These are phyloP conservation scores for Leptosphaerulina australis DNA, from an alignment of 2,329 filamentous ascomycete genomes.

Conservation along the genomic window DNA sequence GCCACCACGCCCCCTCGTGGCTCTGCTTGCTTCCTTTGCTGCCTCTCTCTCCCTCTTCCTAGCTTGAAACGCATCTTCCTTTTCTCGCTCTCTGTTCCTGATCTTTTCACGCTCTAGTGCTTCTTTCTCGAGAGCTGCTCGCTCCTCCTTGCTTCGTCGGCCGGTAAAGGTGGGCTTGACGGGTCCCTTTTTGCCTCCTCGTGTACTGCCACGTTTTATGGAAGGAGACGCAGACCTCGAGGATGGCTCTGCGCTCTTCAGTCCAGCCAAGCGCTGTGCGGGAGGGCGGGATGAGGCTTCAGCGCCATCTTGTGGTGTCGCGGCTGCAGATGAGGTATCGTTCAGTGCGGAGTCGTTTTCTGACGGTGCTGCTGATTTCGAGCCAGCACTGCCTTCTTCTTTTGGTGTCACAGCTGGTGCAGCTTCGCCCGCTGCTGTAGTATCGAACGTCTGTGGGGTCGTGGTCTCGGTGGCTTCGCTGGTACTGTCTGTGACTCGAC, in stretches of 20 bases:
- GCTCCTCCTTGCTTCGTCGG: conserved; percentile 53
- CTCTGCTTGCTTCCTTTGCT: conserved; percentile 31
- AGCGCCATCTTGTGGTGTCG: conserved; percentile 25
- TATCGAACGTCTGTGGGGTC: conserved; percentile 25
- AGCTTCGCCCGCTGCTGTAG: conserved; percentile 6
- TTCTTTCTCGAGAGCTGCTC: conserved; percentile 52
- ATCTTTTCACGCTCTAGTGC: conserved; percentile 48
- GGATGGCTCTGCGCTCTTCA: conserved; percentile 36
- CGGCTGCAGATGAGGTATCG: conserved; percentile 20
- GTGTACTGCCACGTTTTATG: conserved; percentile 34
- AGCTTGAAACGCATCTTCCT: conserved; percentile 29
- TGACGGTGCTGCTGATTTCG: conserved; percentile 21
- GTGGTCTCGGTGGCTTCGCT: conserved; percentile 22
- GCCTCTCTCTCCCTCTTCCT: conserved; percentile 20
- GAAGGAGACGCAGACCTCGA: conserved; percentile 41
- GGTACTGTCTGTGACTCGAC: conserved; percentile 16
- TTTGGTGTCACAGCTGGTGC: conserved; percentile 23
- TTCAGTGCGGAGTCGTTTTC: conserved; percentile 21
- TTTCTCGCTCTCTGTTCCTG: conserved; percentile 43
- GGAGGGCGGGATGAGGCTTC: conserved; percentile 31
- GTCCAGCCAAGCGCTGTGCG: conserved; percentile 36
- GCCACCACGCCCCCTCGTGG: conserved; percentile 49
- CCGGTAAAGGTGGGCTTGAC: conserved; percentile 52
- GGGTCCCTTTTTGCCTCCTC: conserved; percentile 37
- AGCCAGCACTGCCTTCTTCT: conserved; percentile 27